Base-by-base conservation (phyloP, 495 filamentous ascomycete genomes). In the Tuber microsphaerosporum region DNA sequence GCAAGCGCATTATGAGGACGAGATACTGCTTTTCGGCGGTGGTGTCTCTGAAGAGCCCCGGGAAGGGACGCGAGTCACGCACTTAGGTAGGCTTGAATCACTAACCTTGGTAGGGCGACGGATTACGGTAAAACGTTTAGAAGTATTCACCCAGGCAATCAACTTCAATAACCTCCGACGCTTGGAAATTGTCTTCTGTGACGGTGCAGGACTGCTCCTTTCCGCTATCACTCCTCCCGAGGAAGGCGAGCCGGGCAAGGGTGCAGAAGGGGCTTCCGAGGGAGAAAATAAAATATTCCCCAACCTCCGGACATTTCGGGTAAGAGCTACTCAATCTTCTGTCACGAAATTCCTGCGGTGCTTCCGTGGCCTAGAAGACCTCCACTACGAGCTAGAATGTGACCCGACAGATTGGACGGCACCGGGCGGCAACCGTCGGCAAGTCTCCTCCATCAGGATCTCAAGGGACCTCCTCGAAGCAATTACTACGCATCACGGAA, bases 401-500 rank as follows among this genome's bases (percentile, higher is more conserved):
- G 75, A 76, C 4, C 34, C 72, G 14, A 61, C 74, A 8, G 75
- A 76, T 44, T 76, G 74, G 73, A 39, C 37, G 3, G 26, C 73
- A 2, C 75, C 75, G 8, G 75, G 72, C 9, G 75, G 75, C 6
- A 42, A 70, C 14, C 65, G 75, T 0, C 37, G 75, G 14, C 56
- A 46, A 9, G 69, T 76, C 56, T 61, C 73, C 45, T 75, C 75
- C 26, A 26, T 56, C 20, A 43, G 70, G 22, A 69, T 65, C 22
- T 39, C 74, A 16, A 3, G 22, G 9, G 20, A 26, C 17, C 39
- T 77, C 19, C 7, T 77, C 9, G 73, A 77, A 16, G 45, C 72
- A n/a, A 65, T 77, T 2, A 0, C 43, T 19, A 72, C 19, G 16
- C 1, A 34, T 65, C 74, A 77, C 42, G 76, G 9, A 2, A 19